phyloP scores from a whole-genome alignment of 257 asterid genomes.

The Thymus mandschuricus region DNA sequence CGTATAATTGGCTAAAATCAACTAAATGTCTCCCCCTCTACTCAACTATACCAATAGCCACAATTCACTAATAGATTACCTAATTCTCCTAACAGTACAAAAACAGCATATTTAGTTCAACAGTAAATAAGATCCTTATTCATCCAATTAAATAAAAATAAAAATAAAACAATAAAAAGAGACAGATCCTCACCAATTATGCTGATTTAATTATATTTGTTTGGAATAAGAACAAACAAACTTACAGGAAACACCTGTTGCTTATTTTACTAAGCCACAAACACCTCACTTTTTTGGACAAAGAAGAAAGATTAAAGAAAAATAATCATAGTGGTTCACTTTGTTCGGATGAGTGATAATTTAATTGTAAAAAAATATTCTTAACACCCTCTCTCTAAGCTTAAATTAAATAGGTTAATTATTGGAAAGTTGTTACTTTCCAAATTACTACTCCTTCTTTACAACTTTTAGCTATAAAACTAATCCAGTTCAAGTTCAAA shows the following conservation, averaged over 20 bases:
- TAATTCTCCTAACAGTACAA: no score
- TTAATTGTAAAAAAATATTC: neutral
- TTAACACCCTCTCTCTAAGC: neutral
- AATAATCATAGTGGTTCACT: neutral
- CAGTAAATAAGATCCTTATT: neutral
- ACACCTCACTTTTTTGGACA: neutral
- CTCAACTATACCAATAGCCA: no score
- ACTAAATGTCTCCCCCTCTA: neutral
- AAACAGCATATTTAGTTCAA: no score
- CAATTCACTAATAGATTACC: no score
- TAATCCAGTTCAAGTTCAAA: neutral
- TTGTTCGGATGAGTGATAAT: neutral
- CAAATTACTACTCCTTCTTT: neutral
- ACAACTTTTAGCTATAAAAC: neutral
- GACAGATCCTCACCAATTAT: neutral
- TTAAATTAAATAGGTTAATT: no score
- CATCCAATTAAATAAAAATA: no score
- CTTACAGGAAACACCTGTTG: neutral
- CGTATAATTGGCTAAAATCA: neutral
- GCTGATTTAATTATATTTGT: neutral
- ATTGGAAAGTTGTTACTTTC: no score
- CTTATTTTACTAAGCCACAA: neutral
- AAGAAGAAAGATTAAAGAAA: neutral
- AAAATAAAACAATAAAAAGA: neutral
- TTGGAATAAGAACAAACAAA: slow-evolving; percentile 23